A percentile compares a stretch with the other conserved stretches of the same genome.
Conservation (phyloP, 495 filamentous ascomycete species). For the Neohortaea acidophila region DNA sequence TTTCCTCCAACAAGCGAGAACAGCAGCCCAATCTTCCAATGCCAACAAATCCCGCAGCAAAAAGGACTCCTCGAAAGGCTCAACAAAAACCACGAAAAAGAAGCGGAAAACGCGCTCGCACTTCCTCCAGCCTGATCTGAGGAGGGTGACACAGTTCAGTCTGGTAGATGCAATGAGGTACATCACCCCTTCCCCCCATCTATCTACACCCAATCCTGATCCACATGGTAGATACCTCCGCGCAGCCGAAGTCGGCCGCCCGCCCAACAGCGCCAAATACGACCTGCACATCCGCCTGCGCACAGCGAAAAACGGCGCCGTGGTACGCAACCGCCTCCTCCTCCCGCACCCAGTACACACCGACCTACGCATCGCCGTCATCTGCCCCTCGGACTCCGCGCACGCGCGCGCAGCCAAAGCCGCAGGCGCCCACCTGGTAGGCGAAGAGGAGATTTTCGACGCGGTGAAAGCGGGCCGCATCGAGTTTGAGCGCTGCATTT, state of each 20-base stretch:
- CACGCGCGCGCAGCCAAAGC: conserved; percentile 50
- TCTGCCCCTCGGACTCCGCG: conserved; percentile 63
- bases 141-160: conserved; percentile 50
- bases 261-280: conserved; percentile 62
- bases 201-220: not conserved
- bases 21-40: conserved; percentile 11
- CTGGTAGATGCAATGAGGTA: conserved; percentile 92
- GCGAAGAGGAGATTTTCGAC: conserved; percentile 74
- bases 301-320: conserved; percentile 64
- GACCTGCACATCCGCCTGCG: conserved; percentile 68
- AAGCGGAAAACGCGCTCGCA: conserved; percentile 48
- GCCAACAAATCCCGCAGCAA: conserved; percentile 21
- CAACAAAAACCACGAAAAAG: conserved; percentile 28
- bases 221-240: conserved; percentile 55
- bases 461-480: conserved; percentile 57
- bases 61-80: conserved; percentile 12
- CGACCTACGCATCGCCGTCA: conserved; percentile 70
- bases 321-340: conserved; percentile 71
- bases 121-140: conserved; percentile 47
- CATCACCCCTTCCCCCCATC: conserved; percentile 13
- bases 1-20: not conserved
- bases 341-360: conserved; percentile 81
- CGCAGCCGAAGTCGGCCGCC: conserved; percentile 75
- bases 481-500: conserved; percentile 78
- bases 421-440: conserved; percentile 66